Base-by-base conservation (phyloP, 179 eudicot genomes). In the Actinidia chinensis region DNA sequence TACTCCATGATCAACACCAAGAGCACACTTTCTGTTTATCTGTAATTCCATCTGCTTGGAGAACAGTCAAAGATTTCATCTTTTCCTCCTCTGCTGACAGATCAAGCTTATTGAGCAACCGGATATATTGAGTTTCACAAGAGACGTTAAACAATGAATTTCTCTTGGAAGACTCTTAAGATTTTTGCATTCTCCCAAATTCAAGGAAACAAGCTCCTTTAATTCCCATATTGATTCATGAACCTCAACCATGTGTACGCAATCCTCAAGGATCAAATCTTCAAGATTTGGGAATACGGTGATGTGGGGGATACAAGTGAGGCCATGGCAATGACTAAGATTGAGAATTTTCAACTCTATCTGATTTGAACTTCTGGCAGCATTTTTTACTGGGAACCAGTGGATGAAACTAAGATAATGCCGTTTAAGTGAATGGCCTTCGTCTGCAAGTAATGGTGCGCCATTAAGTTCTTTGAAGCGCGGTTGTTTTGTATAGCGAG, bases 11-110 rank as follows among this genome's bases (percentile, higher is more conserved):
- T 44, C n/a, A 18, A 40, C 48, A 7, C 33, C 11, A 23, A 8
- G 14, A 52, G 64, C 87, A 90, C 89, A 89, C 71, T 44, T 36
- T 76, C 86, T 46, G 5, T 15, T 52, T 71, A 22, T 28, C n/a
- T 40, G 8, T 18, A 42, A 40, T 66, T 66, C 71, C 71, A 66
- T 66, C 50, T 42, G 48, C 71, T 17, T 0, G 13, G 50, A 17
- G 48, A 46, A 40, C 13, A 2, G 48, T 66, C 42, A 66, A 7
- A 8, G 70, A 66, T 66, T 66, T 66, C 48, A 66, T 66, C 25
- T 66, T 51, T 23, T 11, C 55, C 6, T 47, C 42, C 70, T 66
- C 74, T 70, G 13, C 0, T 36, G 48, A 22, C 0, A 7, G 70
- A 42, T 66, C 70, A 66, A 66, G 73, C 17, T 46, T n/a, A n/a